These are phyloP conservation scores for Sporothrix variecibatus DNA, from an alignment of 2,329 filamentous ascomycete species.

Conservation along the genomic window DNA sequence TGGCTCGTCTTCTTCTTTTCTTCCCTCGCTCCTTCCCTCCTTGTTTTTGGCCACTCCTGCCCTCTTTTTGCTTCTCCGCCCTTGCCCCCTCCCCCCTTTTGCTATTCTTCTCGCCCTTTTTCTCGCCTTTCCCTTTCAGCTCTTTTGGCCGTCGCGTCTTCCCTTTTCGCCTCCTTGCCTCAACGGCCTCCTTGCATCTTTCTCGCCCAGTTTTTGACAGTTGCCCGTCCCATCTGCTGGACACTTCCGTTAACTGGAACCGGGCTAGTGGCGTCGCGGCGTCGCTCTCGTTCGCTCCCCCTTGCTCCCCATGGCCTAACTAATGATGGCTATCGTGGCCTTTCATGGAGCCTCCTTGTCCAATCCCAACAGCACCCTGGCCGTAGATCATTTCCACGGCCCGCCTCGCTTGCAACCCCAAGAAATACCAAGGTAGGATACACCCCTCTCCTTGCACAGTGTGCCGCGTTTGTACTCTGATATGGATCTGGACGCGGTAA, in stretches of 20 bases:
- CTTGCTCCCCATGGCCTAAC: not conserved
- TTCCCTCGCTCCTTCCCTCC: not conserved
- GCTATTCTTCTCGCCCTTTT: too few relatives aligned
- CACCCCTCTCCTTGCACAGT: not conserved
- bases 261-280: not conserved
- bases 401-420: slow-evolving; percentile 23
- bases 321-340: not conserved
- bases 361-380: slow-evolving; percentile 23
- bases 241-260: not conserved
- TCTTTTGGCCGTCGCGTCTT: not conserved
- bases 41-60: not conserved
- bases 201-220: not conserved
- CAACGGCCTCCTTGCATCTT: slow-evolving; percentile 10
- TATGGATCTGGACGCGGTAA: too few relatives aligned
- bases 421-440: not conserved
- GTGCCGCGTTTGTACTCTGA: not conserved
- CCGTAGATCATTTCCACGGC: slow-evolving; percentile 24
- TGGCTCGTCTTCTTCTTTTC: not conserved
- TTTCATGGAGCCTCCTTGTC: slow-evolving; percentile 1
- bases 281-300: not conserved
- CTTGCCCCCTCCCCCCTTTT: not conserved
- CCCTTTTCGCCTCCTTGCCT: not conserved
- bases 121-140: not conserved
- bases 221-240: not conserved
- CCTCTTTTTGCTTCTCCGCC: not conserved